Conservation (phyloP, 495 filamentous ascomycete species). For the Astrocystis sublimbata region DNA sequence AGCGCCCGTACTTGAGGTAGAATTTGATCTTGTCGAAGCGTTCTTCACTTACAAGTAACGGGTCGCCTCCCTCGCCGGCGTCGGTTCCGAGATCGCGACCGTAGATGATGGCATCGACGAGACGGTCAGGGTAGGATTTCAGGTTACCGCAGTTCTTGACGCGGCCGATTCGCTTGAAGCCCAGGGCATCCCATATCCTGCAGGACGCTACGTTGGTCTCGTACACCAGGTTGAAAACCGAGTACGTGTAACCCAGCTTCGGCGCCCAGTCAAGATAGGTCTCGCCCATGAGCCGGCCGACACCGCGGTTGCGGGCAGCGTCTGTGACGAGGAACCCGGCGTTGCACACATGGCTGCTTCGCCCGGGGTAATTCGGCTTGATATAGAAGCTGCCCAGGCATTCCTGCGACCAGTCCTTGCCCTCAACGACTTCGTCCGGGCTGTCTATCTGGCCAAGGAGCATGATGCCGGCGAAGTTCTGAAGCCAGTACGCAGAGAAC, state of each 20-base stretch:
- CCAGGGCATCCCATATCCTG: slow-evolving; percentile 95
- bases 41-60: slow-evolving; percentile 91
- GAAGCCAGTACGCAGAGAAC: slow-evolving; percentile 92
- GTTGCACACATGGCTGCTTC: slow-evolving; percentile 95
- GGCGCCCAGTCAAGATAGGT: slow-evolving; percentile 93
- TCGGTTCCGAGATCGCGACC: slow-evolving; percentile 70
- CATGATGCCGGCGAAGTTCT: slow-evolving; percentile 93
- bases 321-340: slow-evolving; percentile 93
- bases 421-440: slow-evolving; percentile 59
- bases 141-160: slow-evolving; percentile 87
- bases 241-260: slow-evolving; percentile 91
- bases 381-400: slow-evolving; percentile 96
- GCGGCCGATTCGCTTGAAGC: slow-evolving; percentile 93
- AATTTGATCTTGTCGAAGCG: slow-evolving; percentile 98
- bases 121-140: slow-evolving; percentile 73
- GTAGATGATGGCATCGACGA: slow-evolving; percentile 95
- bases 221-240: slow-evolving; percentile 97
- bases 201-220: slow-evolving; percentile 95
- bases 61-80: slow-evolving; percentile 52
- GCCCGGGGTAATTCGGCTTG: slow-evolving; percentile 95
- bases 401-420: slow-evolving; percentile 79
- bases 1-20: slow-evolving; percentile 93
- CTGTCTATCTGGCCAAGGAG: slow-evolving; percentile 73
- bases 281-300: slow-evolving; percentile 92
- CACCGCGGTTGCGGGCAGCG: slow-evolving; percentile 83